Evolutionary conservation across 1,139 yeast genomes (phyloP).

Genomic region (Cylindricascospora bacillispora): DNA sequence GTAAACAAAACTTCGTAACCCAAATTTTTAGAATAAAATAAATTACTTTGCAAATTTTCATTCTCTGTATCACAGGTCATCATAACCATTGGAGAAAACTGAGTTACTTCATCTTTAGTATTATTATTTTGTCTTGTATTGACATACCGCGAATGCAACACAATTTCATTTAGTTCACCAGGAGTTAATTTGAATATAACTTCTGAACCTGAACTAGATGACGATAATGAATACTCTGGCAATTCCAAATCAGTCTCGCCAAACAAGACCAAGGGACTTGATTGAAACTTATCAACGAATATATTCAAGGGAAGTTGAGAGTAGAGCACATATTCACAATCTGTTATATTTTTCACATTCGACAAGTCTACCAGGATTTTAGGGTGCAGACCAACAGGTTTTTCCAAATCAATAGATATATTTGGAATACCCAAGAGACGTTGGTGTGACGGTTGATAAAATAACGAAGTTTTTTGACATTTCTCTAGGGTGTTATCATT

Average conservation of each 20-base stretch:
- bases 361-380: slow-evolving; percentile 16
- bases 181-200: slow-evolving; percentile 28
- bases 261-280: slow-evolving; percentile 24
- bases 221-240: slow-evolving; percentile 34
- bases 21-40: slow-evolving; percentile 28
- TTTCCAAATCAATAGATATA: slow-evolving; percentile 14
- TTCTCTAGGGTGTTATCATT: slow-evolving; percentile 9
- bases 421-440: not conserved
- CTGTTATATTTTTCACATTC: slow-evolving; percentile 2
- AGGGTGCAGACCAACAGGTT: slow-evolving; percentile 39
- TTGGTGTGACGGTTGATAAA: slow-evolving; percentile 14
- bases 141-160: slow-evolving; percentile 39
- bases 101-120: slow-evolving; percentile 15
- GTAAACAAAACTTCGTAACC: slow-evolving; percentile 38
- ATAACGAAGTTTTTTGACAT: slow-evolving; percentile 20
- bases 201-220: slow-evolving; percentile 34
- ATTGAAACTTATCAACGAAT: slow-evolving; percentile 29
- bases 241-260: slow-evolving; percentile 31
- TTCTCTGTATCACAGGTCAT: slow-evolving; percentile 34
- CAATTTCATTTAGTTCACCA: slow-evolving; percentile 25
- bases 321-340: slow-evolving; percentile 26
- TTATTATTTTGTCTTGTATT: slow-evolving; percentile 24
- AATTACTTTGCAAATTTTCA: slow-evolving; percentile 21
- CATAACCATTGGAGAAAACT: slow-evolving; percentile 32
- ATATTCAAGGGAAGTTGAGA: slow-evolving; percentile 23